These are phyloP conservation scores for Tirmania nivea DNA, from an alignment of 495 filamentous ascomycete species.

Conservation along the genomic window DNA sequence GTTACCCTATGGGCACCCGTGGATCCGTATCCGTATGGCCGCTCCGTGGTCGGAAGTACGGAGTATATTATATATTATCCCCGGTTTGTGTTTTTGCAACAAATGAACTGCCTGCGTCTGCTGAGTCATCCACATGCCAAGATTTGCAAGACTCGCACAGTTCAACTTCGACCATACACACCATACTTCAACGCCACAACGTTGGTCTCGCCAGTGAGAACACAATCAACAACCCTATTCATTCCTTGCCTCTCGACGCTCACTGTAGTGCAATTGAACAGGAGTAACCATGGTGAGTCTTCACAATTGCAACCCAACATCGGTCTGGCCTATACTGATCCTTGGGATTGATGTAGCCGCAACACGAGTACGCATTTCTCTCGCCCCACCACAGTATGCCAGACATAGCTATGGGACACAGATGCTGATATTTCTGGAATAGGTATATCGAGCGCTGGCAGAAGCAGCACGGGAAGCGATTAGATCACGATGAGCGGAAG, in stretches of 20 bases:
- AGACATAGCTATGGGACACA: neutral
- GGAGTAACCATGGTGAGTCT: too few species aligned
- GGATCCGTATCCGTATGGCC: too few species aligned
- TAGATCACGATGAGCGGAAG: conserved; percentile 76
- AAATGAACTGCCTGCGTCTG: conserved; percentile 37
- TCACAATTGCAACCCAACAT: too few species aligned
- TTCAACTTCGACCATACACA: neutral
- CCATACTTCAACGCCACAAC: too few species aligned
- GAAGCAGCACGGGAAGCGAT: conserved; percentile 59
- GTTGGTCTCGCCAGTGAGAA: too few species aligned
- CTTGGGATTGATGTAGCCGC: neutral
- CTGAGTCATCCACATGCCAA: neutral
- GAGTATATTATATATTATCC: too few species aligned
- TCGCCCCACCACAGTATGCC: neutral
- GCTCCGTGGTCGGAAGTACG: too few species aligned
- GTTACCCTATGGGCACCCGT: too few species aligned
- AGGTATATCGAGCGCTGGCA: conserved; percentile 81
- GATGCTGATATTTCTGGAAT: conserved; percentile 18
- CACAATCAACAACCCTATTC: too few species aligned
- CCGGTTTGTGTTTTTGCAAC: too few species aligned
- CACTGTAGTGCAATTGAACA: too few species aligned
- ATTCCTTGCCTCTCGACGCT: too few species aligned
- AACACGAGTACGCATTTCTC: conserved; percentile 12
- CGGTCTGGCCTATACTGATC: conserved; percentile 13
- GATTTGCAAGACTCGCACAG: conserved; percentile 1